Conservation (phyloP, 129 eudicot species). For the Smallanthus sonchifolius region DNA sequence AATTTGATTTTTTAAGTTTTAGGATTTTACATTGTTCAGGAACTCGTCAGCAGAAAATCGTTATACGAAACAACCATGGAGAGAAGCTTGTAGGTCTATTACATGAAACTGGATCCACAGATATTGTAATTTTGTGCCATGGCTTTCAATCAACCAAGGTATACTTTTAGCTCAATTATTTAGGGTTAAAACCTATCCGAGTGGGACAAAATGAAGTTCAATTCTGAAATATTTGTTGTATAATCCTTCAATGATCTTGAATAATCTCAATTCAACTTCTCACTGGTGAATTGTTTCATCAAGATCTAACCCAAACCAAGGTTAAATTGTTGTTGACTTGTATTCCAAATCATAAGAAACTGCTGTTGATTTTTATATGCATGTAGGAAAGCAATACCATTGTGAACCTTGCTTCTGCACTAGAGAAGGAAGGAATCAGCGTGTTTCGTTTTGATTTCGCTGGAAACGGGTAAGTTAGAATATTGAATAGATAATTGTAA, state of each 20-base stretch:
- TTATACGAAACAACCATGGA: conserved; percentile 45
- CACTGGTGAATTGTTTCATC: neutral
- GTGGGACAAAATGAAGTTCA: neutral
- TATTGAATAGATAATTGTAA: neutral
- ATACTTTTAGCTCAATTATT: neutral
- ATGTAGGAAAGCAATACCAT: conserved; percentile 45
- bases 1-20: neutral
- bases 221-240: neutral
- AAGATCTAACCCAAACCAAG: neutral
- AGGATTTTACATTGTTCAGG: conserved; percentile 26
- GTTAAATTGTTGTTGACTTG: neutral
- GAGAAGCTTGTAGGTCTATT: conserved; percentile 76
- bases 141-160: conserved; percentile 79
- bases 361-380: conserved; percentile 13
- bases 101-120: conserved; percentile 65
- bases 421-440: conserved; percentile 66
- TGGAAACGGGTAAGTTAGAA: conserved; percentile 69
- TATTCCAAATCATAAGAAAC: neutral
- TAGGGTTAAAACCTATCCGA: no score
- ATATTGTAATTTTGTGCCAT: conserved; percentile 67
- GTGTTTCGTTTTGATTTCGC: conserved; percentile 74
- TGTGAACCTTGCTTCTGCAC: conserved; percentile 44
- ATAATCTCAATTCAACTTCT: neutral
- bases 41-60: conserved; percentile 38
- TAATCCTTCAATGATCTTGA: neutral